phyloP scores from a whole-genome alignment of 352 stramenopile species.

The Pythium pyrilobum region DNA sequence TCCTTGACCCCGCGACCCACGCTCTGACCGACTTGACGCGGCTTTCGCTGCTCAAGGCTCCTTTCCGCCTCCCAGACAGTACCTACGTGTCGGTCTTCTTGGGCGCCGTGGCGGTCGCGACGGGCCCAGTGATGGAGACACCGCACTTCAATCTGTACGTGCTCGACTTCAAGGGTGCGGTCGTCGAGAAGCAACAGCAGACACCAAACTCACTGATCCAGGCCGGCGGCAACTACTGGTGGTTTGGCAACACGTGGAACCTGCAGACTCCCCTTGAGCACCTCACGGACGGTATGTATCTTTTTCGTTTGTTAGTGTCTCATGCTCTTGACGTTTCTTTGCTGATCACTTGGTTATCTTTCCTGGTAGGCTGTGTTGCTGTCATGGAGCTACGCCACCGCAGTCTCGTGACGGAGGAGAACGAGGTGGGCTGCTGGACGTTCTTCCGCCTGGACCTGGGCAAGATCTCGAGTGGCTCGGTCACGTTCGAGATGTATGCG shows the following conservation, averaged over 20 bases:
- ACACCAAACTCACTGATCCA: constrained; percentile 86
- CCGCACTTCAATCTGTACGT: constrained; percentile 86
- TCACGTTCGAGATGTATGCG: constrained; percentile 88
- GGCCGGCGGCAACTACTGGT: constrained; percentile 83
- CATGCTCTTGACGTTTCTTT: not conserved
- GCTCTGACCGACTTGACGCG: constrained; percentile 27
- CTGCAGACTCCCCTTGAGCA: constrained; percentile 81
- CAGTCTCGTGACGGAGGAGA: constrained; percentile 76
- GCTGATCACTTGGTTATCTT: constrained; percentile 2
- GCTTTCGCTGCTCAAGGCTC: constrained; percentile 42
- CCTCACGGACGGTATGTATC: constrained; percentile 72
- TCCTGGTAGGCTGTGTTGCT: constrained; percentile 77
- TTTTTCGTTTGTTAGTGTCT: not conserved
- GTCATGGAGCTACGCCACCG: constrained; percentile 85
- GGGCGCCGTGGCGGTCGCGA: constrained; percentile 72
- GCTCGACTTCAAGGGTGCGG: constrained; percentile 61
- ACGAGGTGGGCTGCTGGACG: constrained; percentile 86
- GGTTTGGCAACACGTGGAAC: constrained; percentile 88
- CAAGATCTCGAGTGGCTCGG: constrained; percentile 81
- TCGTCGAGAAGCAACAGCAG: constrained; percentile 68
- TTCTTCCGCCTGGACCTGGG: constrained; percentile 87
- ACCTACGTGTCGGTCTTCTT: constrained; percentile 87
- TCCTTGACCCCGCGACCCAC: constrained; percentile 56
- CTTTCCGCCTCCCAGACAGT: constrained; percentile 57
- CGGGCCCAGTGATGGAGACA: constrained; percentile 82